These are phyloP conservation scores for Neurospora tetraspora DNA, from an alignment of 495 filamentous ascomycete genomes.

Conservation along the genomic window DNA sequence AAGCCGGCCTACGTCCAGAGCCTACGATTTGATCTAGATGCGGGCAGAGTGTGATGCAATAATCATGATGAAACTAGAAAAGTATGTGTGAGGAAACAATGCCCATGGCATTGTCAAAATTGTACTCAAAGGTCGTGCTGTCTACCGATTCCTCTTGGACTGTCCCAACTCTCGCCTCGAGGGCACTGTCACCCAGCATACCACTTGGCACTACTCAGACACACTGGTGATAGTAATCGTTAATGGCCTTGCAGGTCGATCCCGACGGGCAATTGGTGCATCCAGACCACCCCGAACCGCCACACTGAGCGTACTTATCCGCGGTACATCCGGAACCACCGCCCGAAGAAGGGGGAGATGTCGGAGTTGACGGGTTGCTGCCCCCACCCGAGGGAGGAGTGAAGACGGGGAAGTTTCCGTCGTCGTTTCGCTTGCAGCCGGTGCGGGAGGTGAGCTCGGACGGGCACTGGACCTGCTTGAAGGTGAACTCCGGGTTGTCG, in stretches of 20 bases:
- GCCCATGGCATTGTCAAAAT: neutral
- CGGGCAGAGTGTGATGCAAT: neutral
- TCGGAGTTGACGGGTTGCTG: neutral
- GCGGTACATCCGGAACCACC: constrained; percentile 9
- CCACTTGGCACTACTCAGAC: neutral
- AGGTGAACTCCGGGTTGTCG: constrained; percentile 46
- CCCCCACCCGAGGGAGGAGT: constrained; percentile 5
- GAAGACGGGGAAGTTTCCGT: constrained; percentile 21
- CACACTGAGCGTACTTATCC: constrained; percentile 30
- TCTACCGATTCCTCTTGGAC: neutral
- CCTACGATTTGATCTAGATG: neutral
- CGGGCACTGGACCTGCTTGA: constrained; percentile 45
- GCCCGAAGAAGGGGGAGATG: neutral
- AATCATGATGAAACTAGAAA: neutral
- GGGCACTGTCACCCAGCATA: neutral
- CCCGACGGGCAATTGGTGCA: constrained; percentile 20
- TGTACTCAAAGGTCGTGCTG: neutral
- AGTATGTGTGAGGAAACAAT: no score
- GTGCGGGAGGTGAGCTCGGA: constrained; percentile 39
- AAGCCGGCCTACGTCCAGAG: neutral
- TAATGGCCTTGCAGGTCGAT: constrained; percentile 14
- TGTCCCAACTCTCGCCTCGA: neutral
- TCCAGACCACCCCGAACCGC: constrained; percentile 23
- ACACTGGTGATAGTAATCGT: constrained; percentile 23
- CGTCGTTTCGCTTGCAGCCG: constrained; percentile 34